Conservation (phyloP, 345 rosid genomes). For the Viola odorata region DNA sequence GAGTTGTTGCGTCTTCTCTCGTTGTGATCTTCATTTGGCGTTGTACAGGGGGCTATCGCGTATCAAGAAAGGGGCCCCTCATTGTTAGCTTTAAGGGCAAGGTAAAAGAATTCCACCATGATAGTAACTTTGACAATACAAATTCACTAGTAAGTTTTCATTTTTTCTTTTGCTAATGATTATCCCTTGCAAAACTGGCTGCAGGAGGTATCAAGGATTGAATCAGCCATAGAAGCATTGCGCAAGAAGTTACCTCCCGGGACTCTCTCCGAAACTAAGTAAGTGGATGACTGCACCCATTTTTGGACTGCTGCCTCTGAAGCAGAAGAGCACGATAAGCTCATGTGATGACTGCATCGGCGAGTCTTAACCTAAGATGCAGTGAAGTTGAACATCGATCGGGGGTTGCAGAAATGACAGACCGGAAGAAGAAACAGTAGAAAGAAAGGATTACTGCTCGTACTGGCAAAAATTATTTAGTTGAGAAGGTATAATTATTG, state of each 20-base stretch:
- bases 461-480: neutral
- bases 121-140: neutral
- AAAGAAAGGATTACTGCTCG: too few species aligned
- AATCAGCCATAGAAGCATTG: conserved; percentile 47
- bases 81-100: conserved; percentile 62
- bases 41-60: conserved; percentile 58
- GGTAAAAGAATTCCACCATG: conserved; percentile 34
- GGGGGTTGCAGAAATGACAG: neutral
- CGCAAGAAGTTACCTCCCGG: conserved; percentile 45
- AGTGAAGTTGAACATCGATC: neutral
- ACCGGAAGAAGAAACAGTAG: neutral
- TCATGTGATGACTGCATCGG: neutral
- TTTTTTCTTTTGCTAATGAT: neutral
- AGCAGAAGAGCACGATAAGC: conserved; percentile 14
- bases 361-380: neutral
- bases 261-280: conserved; percentile 37
- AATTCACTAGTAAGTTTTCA: neutral
- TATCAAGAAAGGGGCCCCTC: conserved; percentile 68
- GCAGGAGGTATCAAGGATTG: conserved; percentile 56
- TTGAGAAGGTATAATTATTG: neutral
- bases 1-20: conserved; percentile 6
- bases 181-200: conserved; percentile 1
- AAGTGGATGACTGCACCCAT: conserved; percentile 8
- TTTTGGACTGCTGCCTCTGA: neutral
- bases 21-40: conserved; percentile 18